Base-by-base conservation (phyloP, 169 alveolate genomes). In the Plasmodium fragile region DNA sequence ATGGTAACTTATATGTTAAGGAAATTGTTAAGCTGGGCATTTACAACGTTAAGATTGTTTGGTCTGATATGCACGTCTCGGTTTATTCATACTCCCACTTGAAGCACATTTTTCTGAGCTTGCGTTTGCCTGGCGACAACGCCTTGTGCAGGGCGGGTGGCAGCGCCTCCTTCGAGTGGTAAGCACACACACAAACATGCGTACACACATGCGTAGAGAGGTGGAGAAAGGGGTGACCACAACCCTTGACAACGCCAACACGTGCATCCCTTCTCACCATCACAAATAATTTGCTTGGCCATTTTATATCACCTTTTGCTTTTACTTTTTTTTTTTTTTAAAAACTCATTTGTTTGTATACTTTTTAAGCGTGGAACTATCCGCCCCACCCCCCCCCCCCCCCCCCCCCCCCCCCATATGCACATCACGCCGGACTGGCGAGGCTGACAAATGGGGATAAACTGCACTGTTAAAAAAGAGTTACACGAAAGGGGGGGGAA, bases 61-160 rank as follows among this genome's bases (percentile, higher is more conserved):
- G 99, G 99, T 92, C 97, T 22, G 99, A 98, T 94, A 97, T 97
- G n/a, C 99, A 98, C 69, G 92, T 59, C 5, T 92, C 95, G 49
- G 89, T 95, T 16, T 78, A 78, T 85, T 92, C 96, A 5, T 95
- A 95, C 82, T 11, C 80, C 13, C 59, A 92, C 18, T 71, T 92
- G 43, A 87, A 87, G 39, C 89, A 87, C 22, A 55, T 87, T 39
- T 87, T 87, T 77, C 82, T 78, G 22, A 78, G 49, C 30, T 55
- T 39, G 34, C 65, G 81, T 16, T 1, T 87, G 5, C 18, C 34
- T 0, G 49, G 41, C 6, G 28, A 25, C 1, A 75, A n/a, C 22
- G 4, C 81, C 22, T 22, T 52, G 65, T 87, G 93, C 34, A 13
- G 71, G 18, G 13, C 89, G 11, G 75, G 36, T 11, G 22, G 72